Base-by-base conservation (phyloP, 2,329 filamentous ascomycete species). In the Ophiostoma perfectum region DNA sequence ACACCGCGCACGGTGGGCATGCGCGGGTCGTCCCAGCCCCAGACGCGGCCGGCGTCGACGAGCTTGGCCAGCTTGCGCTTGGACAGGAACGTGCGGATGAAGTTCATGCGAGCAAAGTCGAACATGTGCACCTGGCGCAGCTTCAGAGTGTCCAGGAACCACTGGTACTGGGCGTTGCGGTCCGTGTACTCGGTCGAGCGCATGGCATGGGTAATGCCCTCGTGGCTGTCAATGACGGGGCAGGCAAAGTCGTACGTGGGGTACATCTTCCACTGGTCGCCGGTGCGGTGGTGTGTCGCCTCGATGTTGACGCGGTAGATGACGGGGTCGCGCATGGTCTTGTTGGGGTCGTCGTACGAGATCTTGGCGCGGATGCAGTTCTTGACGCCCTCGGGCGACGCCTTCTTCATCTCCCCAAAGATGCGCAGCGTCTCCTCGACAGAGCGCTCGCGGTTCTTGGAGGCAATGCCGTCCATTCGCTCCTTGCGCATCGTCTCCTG, bases 311-410 rank as follows among this genome's bases (percentile, higher is more conserved):
- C 71, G 73, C 95, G 89, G 84, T 97, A 98, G 78, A 99, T 96
- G 78, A 98, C 93, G 12, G 95, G 95, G 78, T 99, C 95, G 72
- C 95, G 87, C 86, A 98, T 89, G 67, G 95, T 92, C 80, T 96
- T 96, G 83, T 99, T 98, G 72, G 90, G 90, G 80, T 95, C 90
- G 78, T 96, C 91, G 73, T 91, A 87, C 1, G 92, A 94, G 74
- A 98, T 91, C 83, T 96, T 97, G 69, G 95, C 95, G 70, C 95
- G 90, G 73, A 99, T 96, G 80, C 92, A 97, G 87, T 94, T 93
- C 76, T 85, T 87, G 65, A 88, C 80, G 70, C 95, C 95, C 78
- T 93, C 88, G 65, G 90, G 86, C 2, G 88, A 90, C 62, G 90
- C 93, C 16, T 68, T 58, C 65, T 70, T 96, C 95, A 99, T 99